Percentiles rank a stretch among this genome's conserved stretches.
Evolutionary conservation across 768 basidiomycete species (phyloP).

Genomic region (Xerocomellus amylosporus): DNA sequence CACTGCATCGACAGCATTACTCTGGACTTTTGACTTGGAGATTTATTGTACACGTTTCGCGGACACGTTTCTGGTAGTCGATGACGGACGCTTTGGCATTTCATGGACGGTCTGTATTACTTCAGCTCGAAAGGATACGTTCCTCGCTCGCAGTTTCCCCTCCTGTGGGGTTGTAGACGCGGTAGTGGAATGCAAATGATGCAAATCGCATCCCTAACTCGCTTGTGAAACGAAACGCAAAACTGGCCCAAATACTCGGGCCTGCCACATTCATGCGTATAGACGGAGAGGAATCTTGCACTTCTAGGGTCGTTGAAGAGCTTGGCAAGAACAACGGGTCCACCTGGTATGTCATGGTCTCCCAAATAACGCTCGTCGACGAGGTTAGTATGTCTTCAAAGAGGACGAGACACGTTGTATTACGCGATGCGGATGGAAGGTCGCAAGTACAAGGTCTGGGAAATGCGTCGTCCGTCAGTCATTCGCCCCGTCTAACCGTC

Average conservation of each 20-base stretch:
- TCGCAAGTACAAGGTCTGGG: constrained; percentile 8
- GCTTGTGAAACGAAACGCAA: not conserved
- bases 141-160: not conserved
- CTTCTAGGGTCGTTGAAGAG: too few species aligned
- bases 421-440: constrained; percentile 9
- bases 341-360: too few species aligned
- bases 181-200: not conserved
- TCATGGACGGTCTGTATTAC: constrained; percentile 16
- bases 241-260: not conserved
- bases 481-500: not conserved
- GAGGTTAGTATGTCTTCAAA: constrained; percentile 7
- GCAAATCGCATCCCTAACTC: not conserved
- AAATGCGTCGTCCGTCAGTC: not conserved
- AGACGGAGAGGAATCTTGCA: too few species aligned
- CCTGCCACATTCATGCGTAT: too few species aligned
- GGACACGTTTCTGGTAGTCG: constrained; percentile 27
- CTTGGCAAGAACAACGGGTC: too few species aligned
- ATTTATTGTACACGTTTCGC: constrained; percentile 17
- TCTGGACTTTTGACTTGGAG: constrained; percentile 13
- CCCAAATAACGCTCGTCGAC: too few species aligned
- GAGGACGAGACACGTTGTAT: constrained; percentile 11
- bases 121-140: constrained; percentile 1
- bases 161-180: not conserved
- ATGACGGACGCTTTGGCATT: constrained; percentile 29
- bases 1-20: not conserved